Conservation (phyloP, 1,284 basidiomycete species). For the Sanguinoderma infundibulare region DNA sequence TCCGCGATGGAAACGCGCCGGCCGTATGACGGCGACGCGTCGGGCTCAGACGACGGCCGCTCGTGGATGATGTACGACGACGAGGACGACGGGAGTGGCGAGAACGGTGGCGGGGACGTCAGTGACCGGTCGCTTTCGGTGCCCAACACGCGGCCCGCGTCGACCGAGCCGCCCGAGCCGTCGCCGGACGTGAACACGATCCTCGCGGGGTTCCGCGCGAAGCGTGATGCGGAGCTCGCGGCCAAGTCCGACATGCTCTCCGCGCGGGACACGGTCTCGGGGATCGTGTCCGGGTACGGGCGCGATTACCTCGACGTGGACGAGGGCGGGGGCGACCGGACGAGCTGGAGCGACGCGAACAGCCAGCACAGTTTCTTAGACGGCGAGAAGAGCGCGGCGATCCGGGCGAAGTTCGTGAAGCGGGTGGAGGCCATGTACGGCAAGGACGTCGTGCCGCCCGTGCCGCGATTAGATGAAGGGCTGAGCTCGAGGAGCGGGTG, state of each 20-base stretch:
- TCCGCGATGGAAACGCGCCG: conserved; percentile 26
- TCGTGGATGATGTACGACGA: conserved; percentile 30
- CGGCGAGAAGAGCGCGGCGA: conserved; percentile 51
- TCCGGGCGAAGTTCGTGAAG: conserved; percentile 52
- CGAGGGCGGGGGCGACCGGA: conserved; percentile 40
- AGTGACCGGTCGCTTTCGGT: conserved; percentile 16
- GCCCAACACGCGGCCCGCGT: conserved; percentile 18
- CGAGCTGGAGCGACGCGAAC: conserved; percentile 48
- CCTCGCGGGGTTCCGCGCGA: conserved; percentile 24
- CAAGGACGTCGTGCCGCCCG: conserved; percentile 43
- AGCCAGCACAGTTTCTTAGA: conserved; percentile 59
- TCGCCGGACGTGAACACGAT: conserved; percentile 27
- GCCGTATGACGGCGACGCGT: conserved; percentile 12
- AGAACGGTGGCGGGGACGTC: conserved; percentile 16
- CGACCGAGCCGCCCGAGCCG: conserved; percentile 19
- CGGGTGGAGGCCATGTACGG: conserved; percentile 58
- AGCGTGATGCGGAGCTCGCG: conserved; percentile 11
- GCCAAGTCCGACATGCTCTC: background rate
- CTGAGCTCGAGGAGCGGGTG: conserved; percentile 6
- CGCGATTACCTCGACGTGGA: conserved; percentile 29
- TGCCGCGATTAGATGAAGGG: conserved; percentile 43
- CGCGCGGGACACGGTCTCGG: conserved; percentile 19
- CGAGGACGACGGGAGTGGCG: conserved; percentile 25
- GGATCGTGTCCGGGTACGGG: conserved; percentile 22
- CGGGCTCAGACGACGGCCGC: conserved; percentile 23